A percentile compares a stretch with the other conserved stretches of the same genome.
These are phyloP conservation scores for Nigrograna mackinnonii DNA, from an alignment of 2,329 filamentous ascomycete genomes.

Conservation along the genomic window DNA sequence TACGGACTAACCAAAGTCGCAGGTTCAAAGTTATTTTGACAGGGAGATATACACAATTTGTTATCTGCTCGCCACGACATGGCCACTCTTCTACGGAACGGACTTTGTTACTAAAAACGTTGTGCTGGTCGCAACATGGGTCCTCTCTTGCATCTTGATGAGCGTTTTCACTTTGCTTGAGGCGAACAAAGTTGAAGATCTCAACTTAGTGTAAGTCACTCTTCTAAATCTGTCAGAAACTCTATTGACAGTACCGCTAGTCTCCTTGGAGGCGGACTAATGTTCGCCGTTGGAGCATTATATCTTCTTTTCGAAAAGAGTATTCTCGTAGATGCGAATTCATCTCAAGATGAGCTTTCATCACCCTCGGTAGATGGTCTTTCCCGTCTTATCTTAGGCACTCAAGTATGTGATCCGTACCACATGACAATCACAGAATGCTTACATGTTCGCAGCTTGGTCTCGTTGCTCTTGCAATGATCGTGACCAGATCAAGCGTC, in stretches of 20 bases:
- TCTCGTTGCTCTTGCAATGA: constrained; percentile 76
- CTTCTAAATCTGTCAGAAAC: neutral
- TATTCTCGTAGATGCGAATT: constrained; percentile 51
- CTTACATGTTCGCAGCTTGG: constrained; percentile 60
- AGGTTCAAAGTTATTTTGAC: constrained; percentile 92
- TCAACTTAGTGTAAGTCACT: constrained; percentile 69
- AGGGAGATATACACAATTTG: constrained; percentile 83
- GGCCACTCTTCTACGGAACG: constrained; percentile 75
- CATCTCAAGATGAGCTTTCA: constrained; percentile 28
- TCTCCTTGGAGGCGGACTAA: constrained; percentile 74
- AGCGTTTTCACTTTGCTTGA: constrained; percentile 88
- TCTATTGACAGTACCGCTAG: constrained; percentile 46
- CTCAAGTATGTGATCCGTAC: constrained; percentile 56
- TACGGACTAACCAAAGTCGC: no score
- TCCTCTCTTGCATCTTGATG: constrained; percentile 77
- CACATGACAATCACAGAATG: neutral
- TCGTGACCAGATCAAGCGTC: constrained; percentile 87
- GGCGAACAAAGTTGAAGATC: constrained; percentile 80
- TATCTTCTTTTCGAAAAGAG: constrained; percentile 81
- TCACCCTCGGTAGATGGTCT: constrained; percentile 45
- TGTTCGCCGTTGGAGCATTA: constrained; percentile 73
- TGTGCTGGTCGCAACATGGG: constrained; percentile 71
- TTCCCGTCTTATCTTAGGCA: constrained; percentile 65
- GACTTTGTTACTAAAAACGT: constrained; percentile 71
- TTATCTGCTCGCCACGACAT: constrained; percentile 75